Base-by-base conservation (phyloP, 2,329 filamentous ascomycete genomes). In the Penicillium sp. region DNA sequence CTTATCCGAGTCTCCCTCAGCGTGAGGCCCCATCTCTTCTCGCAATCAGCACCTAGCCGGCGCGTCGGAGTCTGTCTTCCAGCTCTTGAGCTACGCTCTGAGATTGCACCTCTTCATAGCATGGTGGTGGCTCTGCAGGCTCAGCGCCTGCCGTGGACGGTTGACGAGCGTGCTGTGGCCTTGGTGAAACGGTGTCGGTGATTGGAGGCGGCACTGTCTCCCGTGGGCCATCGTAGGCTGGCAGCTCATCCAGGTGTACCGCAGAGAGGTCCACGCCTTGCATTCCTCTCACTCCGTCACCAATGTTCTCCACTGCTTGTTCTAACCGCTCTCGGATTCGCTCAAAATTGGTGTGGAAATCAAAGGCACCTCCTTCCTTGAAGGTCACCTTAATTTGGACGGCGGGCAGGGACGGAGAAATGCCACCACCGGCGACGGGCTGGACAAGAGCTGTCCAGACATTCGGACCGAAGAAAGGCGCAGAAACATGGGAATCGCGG, bases 321-420 rank as follows among this genome's bases (percentile, higher is more conserved):
- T 85, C 80, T 47, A 95, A 73, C 5, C 89, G 80, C 64, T 95
- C 90, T 64, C 88, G 90, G 55, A 96, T 83, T 47, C 86, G 78
- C 60, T 94, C 88, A 63, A 90, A 95, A 45, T 81, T 81, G 43
- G 82, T 80, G 60, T 90, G 85, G 64, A 95, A 97, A 58, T 95
- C 90, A 66, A 86, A 93, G 49, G 90, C 90, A n/a, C 91, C 91
- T 38, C 91, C 91, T 53, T 97, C 90, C 65, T 90, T 90, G 75
- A 97, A 97, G 24, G 85, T 90, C 60, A 96, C 78, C 66, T 87
- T 90, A 56, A 95, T 69, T 61, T 93, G 88, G 38, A 95, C 76
- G 27, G 84, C 82, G 13, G 84, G 79, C 52, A 88, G 78, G 24
- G 85, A 76, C 4, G 84, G 72, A 0, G 90, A 88, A 43, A 96